These are phyloP conservation scores for Blumeriella jaapii DNA, from an alignment of 2,329 filamentous ascomycete species.

Conservation along the genomic window DNA sequence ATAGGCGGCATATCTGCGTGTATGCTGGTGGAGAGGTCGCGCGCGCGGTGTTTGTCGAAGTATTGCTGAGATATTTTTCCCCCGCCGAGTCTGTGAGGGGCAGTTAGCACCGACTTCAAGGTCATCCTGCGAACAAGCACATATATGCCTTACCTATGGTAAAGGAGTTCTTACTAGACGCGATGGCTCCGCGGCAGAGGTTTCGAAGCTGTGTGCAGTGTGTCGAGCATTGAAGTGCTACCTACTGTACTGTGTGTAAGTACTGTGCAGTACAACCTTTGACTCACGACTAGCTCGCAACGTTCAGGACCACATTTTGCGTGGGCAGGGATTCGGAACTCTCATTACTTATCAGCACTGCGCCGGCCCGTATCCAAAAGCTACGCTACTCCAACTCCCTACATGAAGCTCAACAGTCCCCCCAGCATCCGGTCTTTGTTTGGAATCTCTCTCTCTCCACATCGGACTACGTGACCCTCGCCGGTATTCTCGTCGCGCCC, in stretches of 20 bases:
- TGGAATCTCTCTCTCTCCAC: neutral
- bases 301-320: no score
- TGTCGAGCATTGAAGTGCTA: no score
- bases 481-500: neutral
- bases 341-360: no score
- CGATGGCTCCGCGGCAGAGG: no score
- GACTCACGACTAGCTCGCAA: no score
- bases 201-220: no score
- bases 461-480: neutral
- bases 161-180: no score
- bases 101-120: neutral
- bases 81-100: slow-evolving; percentile 3
- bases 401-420: neutral
- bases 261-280: no score
- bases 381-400: neutral
- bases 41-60: neutral
- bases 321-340: no score
- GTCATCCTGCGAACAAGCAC: neutral
- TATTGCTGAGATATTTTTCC: neutral
- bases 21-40: slow-evolving; percentile 1
- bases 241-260: no score
- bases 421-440: slow-evolving; percentile 3
- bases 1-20: slow-evolving; percentile 38
- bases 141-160: no score
- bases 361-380: no score